Evolutionary conservation across 345 rosid species (phyloP).

Genomic region (Bruguiera gymnorhiza): DNA sequence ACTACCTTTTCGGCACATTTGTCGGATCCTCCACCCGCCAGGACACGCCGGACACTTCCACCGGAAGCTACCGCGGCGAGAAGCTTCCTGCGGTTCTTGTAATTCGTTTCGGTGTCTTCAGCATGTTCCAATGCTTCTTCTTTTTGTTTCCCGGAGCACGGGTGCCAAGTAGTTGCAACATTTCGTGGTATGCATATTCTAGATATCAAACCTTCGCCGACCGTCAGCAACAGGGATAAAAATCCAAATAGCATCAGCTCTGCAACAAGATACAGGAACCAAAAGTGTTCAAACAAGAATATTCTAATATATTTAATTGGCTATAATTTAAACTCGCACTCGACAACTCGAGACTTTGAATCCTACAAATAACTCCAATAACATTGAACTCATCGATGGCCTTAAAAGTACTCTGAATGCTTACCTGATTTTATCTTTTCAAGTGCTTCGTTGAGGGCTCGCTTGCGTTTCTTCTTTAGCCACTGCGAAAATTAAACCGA

Average conservation of each 20-base stretch:
- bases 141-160: conserved; percentile 36
- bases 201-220: conserved; percentile 46
- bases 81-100: conserved; percentile 16
- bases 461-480: conserved; percentile 29
- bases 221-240: conserved; percentile 72
- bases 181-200: conserved; percentile 56
- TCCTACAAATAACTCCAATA: too few relatives aligned
- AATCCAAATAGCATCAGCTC: conserved; percentile 93
- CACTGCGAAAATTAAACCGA: not conserved
- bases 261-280: conserved; percentile 15
- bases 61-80: conserved; percentile 2
- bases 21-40: conserved; percentile 8
- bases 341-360: too few relatives aligned
- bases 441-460: conserved; percentile 28
- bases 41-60: conserved; percentile 16
- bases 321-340: too few relatives aligned
- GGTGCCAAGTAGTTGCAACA: conserved; percentile 61
- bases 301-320: too few relatives aligned
- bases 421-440: conserved; percentile 32
- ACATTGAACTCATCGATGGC: not conserved
- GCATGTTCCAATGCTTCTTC: not conserved
- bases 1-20: conserved; percentile 16
- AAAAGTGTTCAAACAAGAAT: too few relatives aligned
- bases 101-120: not conserved
- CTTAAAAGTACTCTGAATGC: not conserved